Conservation (phyloP, 2,329 filamentous ascomycete species). For the Drechslerella dactyloides region DNA sequence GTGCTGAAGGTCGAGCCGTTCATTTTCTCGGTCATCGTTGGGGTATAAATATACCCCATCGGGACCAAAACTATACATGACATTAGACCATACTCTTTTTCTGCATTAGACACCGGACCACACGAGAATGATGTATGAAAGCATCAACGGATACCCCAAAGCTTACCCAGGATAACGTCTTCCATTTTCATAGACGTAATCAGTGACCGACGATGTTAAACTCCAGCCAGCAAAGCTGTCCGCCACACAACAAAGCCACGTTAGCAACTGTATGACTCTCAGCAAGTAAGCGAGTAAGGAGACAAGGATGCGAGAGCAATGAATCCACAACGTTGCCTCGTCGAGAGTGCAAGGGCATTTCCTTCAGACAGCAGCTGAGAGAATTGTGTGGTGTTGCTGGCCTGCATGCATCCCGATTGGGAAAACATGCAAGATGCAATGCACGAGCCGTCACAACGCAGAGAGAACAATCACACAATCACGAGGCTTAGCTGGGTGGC, state of each 20-base stretch:
- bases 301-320: not conserved
- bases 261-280: constrained; percentile 8
- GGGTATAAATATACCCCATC: constrained; percentile 28
- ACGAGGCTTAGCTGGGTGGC: not conserved
- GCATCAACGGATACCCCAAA: not conserved
- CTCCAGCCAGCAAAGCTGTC: constrained; percentile 35
- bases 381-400: not conserved
- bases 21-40: constrained; percentile 39
- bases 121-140: too few species aligned
- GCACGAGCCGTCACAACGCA: constrained; percentile 3
- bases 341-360: not conserved
- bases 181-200: constrained; percentile 62
- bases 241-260: not conserved
- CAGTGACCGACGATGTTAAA: constrained; percentile 58
- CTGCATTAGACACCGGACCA: too few species aligned
- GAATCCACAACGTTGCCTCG: not conserved
- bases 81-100: too few species aligned
- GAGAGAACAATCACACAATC: not conserved
- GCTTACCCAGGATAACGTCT: constrained; percentile 59
- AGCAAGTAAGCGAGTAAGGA: not conserved
- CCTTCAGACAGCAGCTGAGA: not conserved
- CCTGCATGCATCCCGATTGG: constrained; percentile 19
- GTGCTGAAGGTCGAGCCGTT: constrained; percentile 42
- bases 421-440: constrained; percentile 6
- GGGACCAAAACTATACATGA: constrained; percentile 27